These are phyloP conservation scores for Urochloa ruziziensis DNA, from an alignment of 176 grass and related monocot species.

Conservation along the genomic window DNA sequence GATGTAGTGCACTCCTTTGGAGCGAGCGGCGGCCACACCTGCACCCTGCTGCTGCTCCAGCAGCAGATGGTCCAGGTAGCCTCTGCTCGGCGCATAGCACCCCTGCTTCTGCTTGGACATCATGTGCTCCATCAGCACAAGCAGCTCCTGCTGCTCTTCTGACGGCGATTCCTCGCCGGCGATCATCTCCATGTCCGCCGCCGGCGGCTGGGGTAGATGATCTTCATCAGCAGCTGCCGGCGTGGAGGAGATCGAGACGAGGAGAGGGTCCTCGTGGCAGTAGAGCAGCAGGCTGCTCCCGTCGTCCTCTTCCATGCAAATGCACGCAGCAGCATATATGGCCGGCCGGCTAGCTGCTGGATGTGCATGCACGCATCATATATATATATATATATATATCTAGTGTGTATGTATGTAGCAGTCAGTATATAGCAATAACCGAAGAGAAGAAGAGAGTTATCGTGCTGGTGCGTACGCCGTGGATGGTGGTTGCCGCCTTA, in stretches of 20 bases:
- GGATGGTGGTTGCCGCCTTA: constrained; percentile 41
- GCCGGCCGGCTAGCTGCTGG: too few relatives aligned
- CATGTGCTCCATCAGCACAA: constrained; percentile 26
- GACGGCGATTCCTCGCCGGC: too few relatives aligned
- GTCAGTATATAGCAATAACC: neutral
- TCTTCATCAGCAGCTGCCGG: too few relatives aligned
- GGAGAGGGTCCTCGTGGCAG: constrained; percentile 56
- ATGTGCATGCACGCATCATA: too few relatives aligned
- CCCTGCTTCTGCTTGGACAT: constrained; percentile 50
- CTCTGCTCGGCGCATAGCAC: constrained; percentile 22
- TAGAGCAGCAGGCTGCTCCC: neutral
- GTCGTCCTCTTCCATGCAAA: constrained; percentile 31
- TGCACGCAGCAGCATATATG: too few relatives aligned
- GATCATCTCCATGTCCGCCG: too few relatives aligned
- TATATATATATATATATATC: too few relatives aligned
- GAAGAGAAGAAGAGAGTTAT: neutral
- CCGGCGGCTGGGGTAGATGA: too few relatives aligned
- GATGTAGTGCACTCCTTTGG: constrained; percentile 58
- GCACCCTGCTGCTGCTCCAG: too few relatives aligned
- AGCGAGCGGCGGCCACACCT: constrained; percentile 38
- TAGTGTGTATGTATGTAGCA: too few relatives aligned
- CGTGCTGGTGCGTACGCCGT: constrained; percentile 21
- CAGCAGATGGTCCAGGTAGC: constrained; percentile 37
- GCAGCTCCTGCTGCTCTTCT: too few relatives aligned
- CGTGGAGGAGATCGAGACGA: constrained; percentile 16